phyloP scores from a whole-genome alignment of 2,329 filamentous ascomycete genomes.

The Colletotrichum chrysophilum region DNA sequence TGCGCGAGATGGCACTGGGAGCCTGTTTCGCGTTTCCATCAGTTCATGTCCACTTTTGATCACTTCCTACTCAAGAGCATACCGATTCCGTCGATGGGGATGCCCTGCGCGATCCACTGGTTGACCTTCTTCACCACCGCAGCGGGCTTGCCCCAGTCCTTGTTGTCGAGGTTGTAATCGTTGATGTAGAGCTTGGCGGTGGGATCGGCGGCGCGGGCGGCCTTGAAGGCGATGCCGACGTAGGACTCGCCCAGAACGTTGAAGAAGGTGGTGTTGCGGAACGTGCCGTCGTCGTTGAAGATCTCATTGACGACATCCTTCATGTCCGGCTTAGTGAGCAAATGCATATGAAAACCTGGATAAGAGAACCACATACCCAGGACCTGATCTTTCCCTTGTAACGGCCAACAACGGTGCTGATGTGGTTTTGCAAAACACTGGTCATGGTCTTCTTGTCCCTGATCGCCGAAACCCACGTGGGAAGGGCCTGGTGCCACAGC shows the following conservation, averaged over 20 bases:
- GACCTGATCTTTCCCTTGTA: conserved; percentile 69
- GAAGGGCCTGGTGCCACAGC: conserved; percentile 66
- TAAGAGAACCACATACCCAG: conserved; percentile 44
- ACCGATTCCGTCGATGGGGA: conserved; percentile 69
- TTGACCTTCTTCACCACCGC: conserved; percentile 64
- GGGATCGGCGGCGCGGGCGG: conserved; percentile 71
- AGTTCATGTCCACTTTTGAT: neutral
- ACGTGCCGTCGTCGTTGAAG: conserved; percentile 63
- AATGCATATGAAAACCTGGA: neutral
- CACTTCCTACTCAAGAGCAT: neutral
- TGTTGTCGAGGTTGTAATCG: conserved; percentile 71
- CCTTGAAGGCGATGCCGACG: conserved; percentile 71
- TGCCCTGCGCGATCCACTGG: conserved; percentile 65
- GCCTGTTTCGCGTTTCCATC: conserved; percentile 26
- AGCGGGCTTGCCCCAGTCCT: conserved; percentile 62
- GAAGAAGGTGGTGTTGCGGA: conserved; percentile 68
- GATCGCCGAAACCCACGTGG: conserved; percentile 64
- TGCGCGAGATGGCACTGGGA: conserved; percentile 60
- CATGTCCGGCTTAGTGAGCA: neutral
- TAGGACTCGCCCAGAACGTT: conserved; percentile 73
- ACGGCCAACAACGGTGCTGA: conserved; percentile 60
- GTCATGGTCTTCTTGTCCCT: conserved; percentile 57
- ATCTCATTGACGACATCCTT: conserved; percentile 70
- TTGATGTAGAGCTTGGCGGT: conserved; percentile 77
- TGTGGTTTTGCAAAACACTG: conserved; percentile 62